Evolutionary conservation across 116 monocot species (phyloP).

Genomic region (Phalaenopsis hybrid): DNA sequence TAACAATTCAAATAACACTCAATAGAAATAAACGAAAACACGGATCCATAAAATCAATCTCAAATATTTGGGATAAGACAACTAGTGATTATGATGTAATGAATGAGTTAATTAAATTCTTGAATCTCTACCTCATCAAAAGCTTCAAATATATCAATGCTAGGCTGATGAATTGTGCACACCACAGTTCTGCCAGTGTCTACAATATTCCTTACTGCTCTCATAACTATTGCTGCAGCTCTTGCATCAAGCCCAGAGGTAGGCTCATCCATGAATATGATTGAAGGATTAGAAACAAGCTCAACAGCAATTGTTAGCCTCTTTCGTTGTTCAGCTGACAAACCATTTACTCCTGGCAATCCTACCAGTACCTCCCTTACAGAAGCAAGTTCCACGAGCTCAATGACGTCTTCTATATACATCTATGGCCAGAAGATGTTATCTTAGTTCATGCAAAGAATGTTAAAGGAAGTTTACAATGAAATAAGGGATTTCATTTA

Average conservation of each 20-base stretch:
- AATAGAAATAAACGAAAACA: not conserved
- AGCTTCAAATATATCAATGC: conserved; percentile 50
- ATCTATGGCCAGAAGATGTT: conserved; percentile 13
- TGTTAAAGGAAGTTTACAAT: too few species aligned
- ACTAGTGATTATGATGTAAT: too few species aligned
- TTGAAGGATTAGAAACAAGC: conserved; percentile 53
- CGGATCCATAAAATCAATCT: too few species aligned
- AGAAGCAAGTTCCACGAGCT: conserved; percentile 31
- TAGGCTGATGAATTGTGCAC: conserved; percentile 50
- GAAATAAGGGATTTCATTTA: too few species aligned
- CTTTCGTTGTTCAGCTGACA: conserved; percentile 51
- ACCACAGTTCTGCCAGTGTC: conserved; percentile 30
- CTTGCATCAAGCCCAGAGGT: conserved; percentile 64
- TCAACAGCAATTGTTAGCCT: conserved; percentile 58
- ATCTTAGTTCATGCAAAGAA: too few species aligned
- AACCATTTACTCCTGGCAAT: conserved; percentile 33
- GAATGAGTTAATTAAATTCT: not conserved
- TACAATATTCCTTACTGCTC: conserved; percentile 26
- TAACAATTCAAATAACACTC: too few species aligned
- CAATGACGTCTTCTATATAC: conserved; percentile 46
- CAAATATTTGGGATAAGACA: too few species aligned
- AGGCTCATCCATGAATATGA: conserved; percentile 65
- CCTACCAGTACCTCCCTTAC: conserved; percentile 36
- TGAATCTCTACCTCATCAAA: conserved; percentile 41
- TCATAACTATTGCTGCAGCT: conserved; percentile 66